Evolutionary conservation across 73 alveolate species (phyloP).

Genomic region (Paramecium caudatum): DNA sequence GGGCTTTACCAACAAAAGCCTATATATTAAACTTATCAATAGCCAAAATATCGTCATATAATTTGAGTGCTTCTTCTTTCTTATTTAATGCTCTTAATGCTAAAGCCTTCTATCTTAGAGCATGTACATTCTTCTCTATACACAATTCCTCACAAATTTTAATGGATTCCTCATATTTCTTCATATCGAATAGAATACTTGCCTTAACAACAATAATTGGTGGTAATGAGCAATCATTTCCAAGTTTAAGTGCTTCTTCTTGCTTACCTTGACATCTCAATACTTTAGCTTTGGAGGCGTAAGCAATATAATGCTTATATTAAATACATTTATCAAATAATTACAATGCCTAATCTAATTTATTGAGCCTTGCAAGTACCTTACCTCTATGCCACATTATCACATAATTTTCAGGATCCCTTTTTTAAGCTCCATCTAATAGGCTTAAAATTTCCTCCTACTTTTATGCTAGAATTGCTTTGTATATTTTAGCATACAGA

Average conservation of each 20-base stretch:
- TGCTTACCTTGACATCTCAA: neutral
- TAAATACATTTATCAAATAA: neutral
- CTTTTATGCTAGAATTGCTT: neutral
- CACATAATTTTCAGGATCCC: constrained; percentile 53
- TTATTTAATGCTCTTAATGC: neutral
- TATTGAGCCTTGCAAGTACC: neutral
- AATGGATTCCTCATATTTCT: constrained; percentile 47
- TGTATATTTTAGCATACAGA: constrained; percentile 21
- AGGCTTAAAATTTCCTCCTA: constrained; percentile 7
- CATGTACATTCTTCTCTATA: neutral
- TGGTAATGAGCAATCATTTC: neutral
- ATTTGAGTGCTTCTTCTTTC: constrained; percentile 1
- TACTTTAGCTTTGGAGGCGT: constrained; percentile 18
- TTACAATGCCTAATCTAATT: constrained; percentile 30
- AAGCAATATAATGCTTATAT: neutral
- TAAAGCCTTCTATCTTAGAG: constrained; percentile 52
- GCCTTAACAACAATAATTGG: constrained; percentile 32
- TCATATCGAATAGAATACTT: neutral
- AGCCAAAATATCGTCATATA: neutral
- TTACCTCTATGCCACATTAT: constrained; percentile 45
- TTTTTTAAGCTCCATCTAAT: constrained; percentile 14
- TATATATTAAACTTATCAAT: neutral
- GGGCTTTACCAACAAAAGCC: constrained; percentile 20
- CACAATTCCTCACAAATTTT: neutral
- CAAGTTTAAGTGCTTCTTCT: neutral